Evolutionary conservation across 2,329 filamentous ascomycete species (phyloP).

Genomic region (Sarocladiaceae sp.): DNA sequence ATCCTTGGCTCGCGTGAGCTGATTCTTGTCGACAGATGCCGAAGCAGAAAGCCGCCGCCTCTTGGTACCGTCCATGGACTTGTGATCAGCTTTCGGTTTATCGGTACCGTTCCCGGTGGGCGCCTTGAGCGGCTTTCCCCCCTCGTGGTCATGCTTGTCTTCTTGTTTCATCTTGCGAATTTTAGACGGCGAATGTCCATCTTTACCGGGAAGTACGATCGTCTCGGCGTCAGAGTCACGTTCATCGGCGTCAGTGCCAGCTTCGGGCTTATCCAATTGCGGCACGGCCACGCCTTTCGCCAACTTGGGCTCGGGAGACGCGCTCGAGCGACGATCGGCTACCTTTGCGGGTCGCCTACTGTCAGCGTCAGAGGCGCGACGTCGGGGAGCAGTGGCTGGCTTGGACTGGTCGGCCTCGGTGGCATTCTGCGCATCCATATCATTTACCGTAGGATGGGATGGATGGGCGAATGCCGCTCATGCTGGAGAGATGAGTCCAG

Average conservation of each 20-base stretch:
- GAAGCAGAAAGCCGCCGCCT: slow-evolving; percentile 40
- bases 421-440: slow-evolving; percentile 65
- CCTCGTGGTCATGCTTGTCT: slow-evolving; percentile 53
- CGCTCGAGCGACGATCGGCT: not conserved
- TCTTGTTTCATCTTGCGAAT: slow-evolving; percentile 59
- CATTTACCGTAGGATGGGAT: slow-evolving; percentile 48
- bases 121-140: slow-evolving; percentile 20
- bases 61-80: slow-evolving; percentile 27
- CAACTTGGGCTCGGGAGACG: slow-evolving; percentile 16
- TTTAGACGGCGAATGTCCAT: slow-evolving; percentile 58
- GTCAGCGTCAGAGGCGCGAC: slow-evolving; percentile 4
- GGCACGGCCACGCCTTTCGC: slow-evolving; percentile 8
- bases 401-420: slow-evolving; percentile 55
- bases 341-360: not conserved
- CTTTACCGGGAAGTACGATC: slow-evolving; percentile 60
- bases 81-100: not conserved
- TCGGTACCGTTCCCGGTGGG: not conserved
- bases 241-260: slow-evolving; percentile 38
- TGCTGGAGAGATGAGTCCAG: slow-evolving; percentile 38
- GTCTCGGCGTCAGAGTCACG: slow-evolving; percentile 68
- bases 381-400: slow-evolving; percentile 39
- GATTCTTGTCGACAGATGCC: slow-evolving; percentile 30
- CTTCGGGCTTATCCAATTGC: slow-evolving; percentile 11
- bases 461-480: slow-evolving; percentile 48
- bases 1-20: slow-evolving; percentile 39